phyloP scores from a whole-genome alignment of 73 alveolate species.

The Tetrahymena elliotti region DNA sequence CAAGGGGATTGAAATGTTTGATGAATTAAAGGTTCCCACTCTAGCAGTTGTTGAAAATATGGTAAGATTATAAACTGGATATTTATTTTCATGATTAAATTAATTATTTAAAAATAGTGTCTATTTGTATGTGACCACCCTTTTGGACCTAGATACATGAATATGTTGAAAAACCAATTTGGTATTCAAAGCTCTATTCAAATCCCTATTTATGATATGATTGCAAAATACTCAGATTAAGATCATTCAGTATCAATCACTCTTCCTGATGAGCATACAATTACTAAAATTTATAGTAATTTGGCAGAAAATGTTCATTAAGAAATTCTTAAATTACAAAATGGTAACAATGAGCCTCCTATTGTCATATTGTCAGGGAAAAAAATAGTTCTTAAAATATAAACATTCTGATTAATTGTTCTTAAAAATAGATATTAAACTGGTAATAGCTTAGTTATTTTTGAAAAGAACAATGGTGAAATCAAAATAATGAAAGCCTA shows the following conservation, averaged over 20 bases:
- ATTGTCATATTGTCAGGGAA: slow-evolving; percentile 3
- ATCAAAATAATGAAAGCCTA: slow-evolving; percentile 47
- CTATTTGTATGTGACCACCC: slow-evolving; percentile 63
- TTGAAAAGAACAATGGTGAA: slow-evolving; percentile 14
- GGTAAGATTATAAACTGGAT: slow-evolving; percentile 18
- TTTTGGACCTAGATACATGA: slow-evolving; percentile 73
- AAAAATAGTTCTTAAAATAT: background rate
- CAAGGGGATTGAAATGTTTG: slow-evolving; percentile 85
- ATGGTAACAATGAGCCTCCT: background rate
- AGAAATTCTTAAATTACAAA: slow-evolving; percentile 25
- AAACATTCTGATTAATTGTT: too few species aligned
- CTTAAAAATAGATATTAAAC: slow-evolving; percentile 21
- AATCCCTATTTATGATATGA: slow-evolving; percentile 59
- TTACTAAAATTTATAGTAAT: slow-evolving; percentile 43
- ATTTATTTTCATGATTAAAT: too few species aligned
- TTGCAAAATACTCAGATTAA: slow-evolving; percentile 57
- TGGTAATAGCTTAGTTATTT: slow-evolving; percentile 1
- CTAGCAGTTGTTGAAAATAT: slow-evolving; percentile 79
- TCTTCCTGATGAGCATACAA: slow-evolving; percentile 63
- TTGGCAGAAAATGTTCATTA: slow-evolving; percentile 53
- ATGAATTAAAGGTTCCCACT: slow-evolving; percentile 77
- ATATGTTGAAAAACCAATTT: slow-evolving; percentile 56
- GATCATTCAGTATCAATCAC: slow-evolving; percentile 75
- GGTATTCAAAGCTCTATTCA: slow-evolving; percentile 75
- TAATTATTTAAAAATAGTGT: background rate